These are phyloP conservation scores for Coemansia sp. DNA, from an alignment of 192 early-diverging fungal species.

Conservation along the genomic window DNA sequence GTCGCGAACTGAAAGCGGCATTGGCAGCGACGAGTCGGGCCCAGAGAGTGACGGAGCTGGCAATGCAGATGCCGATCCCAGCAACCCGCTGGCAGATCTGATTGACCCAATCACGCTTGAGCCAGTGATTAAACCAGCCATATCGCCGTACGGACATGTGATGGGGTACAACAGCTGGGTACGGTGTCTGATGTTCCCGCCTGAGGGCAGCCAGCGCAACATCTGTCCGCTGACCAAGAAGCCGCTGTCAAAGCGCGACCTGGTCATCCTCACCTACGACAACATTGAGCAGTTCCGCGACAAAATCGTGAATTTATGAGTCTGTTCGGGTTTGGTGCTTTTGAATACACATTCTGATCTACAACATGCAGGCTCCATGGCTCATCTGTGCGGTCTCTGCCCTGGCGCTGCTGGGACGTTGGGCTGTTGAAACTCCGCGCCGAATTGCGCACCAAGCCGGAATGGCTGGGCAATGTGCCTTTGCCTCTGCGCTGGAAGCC, in stretches of 20 bases:
- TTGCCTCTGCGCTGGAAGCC: too few relatives aligned
- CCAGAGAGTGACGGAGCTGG: constrained; percentile 26
- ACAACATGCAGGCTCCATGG: neutral
- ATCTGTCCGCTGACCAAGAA: constrained; percentile 95
- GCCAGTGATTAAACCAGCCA: constrained; percentile 85
- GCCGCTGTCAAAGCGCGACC: constrained; percentile 85
- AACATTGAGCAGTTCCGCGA: constrained; percentile 79
- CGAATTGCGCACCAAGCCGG: neutral
- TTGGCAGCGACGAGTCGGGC: constrained; percentile 67
- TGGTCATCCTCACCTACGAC: constrained; percentile 75
- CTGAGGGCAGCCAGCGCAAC: constrained; percentile 77
- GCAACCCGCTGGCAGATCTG: constrained; percentile 87
- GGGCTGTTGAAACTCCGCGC: neutral
- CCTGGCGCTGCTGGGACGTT: neutral
- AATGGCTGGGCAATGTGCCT: too few relatives aligned
- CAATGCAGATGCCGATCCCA: constrained; percentile 43
- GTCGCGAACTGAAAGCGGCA: constrained; percentile 59
- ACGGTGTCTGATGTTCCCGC: constrained; percentile 71
- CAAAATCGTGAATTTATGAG: constrained; percentile 66
- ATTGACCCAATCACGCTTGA: constrained; percentile 95
- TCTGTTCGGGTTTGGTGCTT: neutral
- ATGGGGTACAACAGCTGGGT: constrained; percentile 90
- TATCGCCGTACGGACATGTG: constrained; percentile 91
- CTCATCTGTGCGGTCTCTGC: neutral
- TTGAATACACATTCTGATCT: neutral